phyloP scores from a whole-genome alignment of 1,139 yeast genomes.

The Candida sanyaensis region DNA sequence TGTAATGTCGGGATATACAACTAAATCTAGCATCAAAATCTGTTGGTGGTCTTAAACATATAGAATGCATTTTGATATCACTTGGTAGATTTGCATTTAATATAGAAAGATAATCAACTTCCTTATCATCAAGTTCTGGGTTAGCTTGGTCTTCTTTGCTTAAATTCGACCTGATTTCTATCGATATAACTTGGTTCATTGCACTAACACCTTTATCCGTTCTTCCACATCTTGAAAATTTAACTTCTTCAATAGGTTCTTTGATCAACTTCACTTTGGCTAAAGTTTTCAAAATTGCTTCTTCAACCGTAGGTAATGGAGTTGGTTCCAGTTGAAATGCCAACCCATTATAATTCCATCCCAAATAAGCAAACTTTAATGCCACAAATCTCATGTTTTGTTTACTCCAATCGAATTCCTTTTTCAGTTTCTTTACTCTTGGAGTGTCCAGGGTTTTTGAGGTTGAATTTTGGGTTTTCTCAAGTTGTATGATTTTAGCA shows the following conservation, averaged over 20 bases:
- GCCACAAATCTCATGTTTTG: constrained; percentile 75
- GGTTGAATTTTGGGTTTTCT: constrained; percentile 17
- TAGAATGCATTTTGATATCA: constrained; percentile 80
- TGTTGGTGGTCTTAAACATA: constrained; percentile 79
- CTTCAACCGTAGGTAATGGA: constrained; percentile 86
- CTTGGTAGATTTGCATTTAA: constrained; percentile 77
- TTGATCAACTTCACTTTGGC: constrained; percentile 67
- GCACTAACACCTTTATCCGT: constrained; percentile 98
- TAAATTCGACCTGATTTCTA: constrained; percentile 71
- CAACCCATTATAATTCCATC: constrained; percentile 93
- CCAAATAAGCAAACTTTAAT: constrained; percentile 79
- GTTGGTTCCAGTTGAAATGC: constrained; percentile 78
- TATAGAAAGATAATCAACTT: constrained; percentile 74
- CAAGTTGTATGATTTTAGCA: constrained; percentile 49
- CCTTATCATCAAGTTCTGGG: constrained; percentile 58
- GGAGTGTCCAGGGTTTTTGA: neutral
- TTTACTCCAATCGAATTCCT: constrained; percentile 67
- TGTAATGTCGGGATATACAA: constrained; percentile 80
- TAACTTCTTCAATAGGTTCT: constrained; percentile 59
- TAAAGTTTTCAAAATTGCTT: constrained; percentile 70
- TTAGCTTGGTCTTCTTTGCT: constrained; percentile 57
- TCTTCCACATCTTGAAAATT: constrained; percentile 91
- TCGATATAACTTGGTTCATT: constrained; percentile 88
- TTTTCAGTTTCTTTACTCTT: constrained; percentile 29
- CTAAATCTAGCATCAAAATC: constrained; percentile 92